Conservation (phyloP, 148 eudicot genomes). For the Bassia scoparia region DNA sequence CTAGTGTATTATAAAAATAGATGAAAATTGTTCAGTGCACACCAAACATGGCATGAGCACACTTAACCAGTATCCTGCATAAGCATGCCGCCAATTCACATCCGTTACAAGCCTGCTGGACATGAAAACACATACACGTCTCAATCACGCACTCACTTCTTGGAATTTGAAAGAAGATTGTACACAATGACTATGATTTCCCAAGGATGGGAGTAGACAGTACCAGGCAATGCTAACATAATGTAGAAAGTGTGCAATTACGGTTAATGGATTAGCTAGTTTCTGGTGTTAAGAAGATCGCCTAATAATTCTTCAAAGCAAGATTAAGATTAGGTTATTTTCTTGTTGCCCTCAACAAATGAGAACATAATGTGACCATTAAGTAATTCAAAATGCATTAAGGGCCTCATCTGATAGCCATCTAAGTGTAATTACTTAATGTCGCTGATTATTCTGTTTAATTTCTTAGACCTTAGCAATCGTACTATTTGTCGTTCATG, state of each 20-base stretch:
- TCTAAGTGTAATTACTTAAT: too few relatives aligned
- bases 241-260: neutral
- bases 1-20: too few relatives aligned
- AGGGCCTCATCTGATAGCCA: too few relatives aligned
- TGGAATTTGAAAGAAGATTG: neutral
- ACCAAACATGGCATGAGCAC: too few relatives aligned
- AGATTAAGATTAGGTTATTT: conserved; percentile 2
- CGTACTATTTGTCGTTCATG: too few relatives aligned
- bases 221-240: too few relatives aligned
- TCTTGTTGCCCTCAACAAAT: neutral
- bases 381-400: neutral
- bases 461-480: too few relatives aligned
- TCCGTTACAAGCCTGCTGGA: too few relatives aligned
- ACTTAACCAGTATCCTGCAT: too few relatives aligned
- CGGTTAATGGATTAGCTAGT: neutral
- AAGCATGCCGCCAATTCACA: too few relatives aligned
- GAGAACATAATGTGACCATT: neutral
- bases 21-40: too few relatives aligned
- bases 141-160: neutral
- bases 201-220: neutral
- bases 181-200: neutral
- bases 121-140: neutral
- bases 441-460: too few relatives aligned
- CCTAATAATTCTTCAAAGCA: conserved; percentile 5
- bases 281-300: conserved; percentile 6